These are phyloP conservation scores for Salix brachista DNA, from an alignment of 345 rosid species.

Conservation along the genomic window DNA sequence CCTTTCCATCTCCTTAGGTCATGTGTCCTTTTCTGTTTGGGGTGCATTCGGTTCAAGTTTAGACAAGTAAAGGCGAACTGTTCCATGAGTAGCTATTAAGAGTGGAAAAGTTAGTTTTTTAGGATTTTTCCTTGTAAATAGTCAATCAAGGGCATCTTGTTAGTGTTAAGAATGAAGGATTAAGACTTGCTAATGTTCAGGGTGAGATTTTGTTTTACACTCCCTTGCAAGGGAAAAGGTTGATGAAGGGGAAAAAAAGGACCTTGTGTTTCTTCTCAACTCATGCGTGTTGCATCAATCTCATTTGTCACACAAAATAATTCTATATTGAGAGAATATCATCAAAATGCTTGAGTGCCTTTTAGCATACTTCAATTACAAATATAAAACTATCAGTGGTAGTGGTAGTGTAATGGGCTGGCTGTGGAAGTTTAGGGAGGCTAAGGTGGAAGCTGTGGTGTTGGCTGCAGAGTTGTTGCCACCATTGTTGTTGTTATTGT, in stretches of 20 bases:
- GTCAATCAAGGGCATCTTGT: background rate
- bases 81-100: background rate
- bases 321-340: background rate
- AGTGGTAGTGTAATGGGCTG: background rate
- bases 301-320: background rate
- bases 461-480: background rate
- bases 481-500: background rate
- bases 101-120: too few species aligned
- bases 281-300: background rate
- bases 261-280: background rate
- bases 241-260: background rate
- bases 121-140: background rate
- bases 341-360: background rate
- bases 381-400: background rate
- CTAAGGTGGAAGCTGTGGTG: background rate
- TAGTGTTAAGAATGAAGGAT: background rate
- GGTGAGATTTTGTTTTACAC: too few species aligned
- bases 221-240: background rate
- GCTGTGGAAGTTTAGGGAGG: background rate
- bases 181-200: too few species aligned
- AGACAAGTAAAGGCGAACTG: background rate
- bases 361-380: background rate
- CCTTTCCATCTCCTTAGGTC: background rate
- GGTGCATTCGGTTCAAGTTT: background rate
- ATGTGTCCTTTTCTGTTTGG: background rate